Evolutionary conservation across 306 rosid species (phyloP).

Genomic region (Cotoneaster glaucophyllus): DNA sequence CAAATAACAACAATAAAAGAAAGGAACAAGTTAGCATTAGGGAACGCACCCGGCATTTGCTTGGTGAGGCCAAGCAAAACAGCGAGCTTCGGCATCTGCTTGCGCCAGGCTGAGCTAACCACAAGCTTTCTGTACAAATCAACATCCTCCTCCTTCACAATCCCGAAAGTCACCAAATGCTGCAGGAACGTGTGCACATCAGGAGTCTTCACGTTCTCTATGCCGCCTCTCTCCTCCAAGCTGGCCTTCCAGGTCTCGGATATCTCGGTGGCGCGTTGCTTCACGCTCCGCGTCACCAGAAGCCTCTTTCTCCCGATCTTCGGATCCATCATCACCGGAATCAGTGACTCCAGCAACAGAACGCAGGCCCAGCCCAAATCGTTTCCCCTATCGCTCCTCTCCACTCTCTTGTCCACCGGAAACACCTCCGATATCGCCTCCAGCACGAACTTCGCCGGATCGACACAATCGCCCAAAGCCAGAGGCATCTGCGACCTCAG

Average conservation of each 20-base stretch:
- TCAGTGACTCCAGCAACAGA: slow-evolving; percentile 69
- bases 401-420: slow-evolving; percentile 75
- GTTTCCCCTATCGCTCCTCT: slow-evolving; percentile 43
- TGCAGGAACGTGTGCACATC: slow-evolving; percentile 93
- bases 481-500: slow-evolving; percentile 62
- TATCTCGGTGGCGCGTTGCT: slow-evolving; percentile 56
- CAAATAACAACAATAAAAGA: background rate
- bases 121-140: slow-evolving; percentile 80
- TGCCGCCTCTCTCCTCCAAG: slow-evolving; percentile 88
- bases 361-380: slow-evolving; percentile 98
- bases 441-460: slow-evolving; percentile 83
- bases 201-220: slow-evolving; percentile 85
- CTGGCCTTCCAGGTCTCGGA: slow-evolving; percentile 89
- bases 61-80: slow-evolving; percentile 84
- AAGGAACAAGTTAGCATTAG: background rate
- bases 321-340: slow-evolving; percentile 79
- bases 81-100: slow-evolving; percentile 97
- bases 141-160: slow-evolving; percentile 65
- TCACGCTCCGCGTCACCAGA: slow-evolving; percentile 73
- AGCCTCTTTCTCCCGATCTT: slow-evolving; percentile 77
- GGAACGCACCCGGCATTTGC: slow-evolving; percentile 75
- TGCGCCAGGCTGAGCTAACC: slow-evolving; percentile 93
- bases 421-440: slow-evolving; percentile 90
- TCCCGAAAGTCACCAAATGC: slow-evolving; percentile 93
- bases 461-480: slow-evolving; percentile 67